Conservation (phyloP, 495 filamentous ascomycete species). For the Neurospora sp. region DNA sequence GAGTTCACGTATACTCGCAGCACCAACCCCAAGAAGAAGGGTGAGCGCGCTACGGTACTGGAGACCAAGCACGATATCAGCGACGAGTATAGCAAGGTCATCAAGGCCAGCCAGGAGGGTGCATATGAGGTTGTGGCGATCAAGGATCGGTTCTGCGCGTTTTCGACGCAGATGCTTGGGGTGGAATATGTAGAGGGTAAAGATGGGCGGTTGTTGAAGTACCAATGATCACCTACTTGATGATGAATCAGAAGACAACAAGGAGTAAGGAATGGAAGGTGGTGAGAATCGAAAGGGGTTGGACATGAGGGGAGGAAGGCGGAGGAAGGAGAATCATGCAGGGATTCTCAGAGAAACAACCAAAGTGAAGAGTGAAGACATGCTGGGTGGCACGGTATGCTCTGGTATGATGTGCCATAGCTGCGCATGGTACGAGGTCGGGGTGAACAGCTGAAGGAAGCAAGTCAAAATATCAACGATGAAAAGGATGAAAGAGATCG, state of each 20-base stretch:
- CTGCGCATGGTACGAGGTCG: neutral
- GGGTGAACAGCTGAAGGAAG: neutral
- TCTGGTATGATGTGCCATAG: neutral
- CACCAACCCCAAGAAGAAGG: slow-evolving; percentile 69
- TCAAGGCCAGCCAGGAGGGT: slow-evolving; percentile 81
- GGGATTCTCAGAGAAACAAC: neutral
- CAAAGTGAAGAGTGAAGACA: neutral
- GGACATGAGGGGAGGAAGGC: neutral
- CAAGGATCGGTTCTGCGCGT: slow-evolving; percentile 82
- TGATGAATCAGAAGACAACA: neutral
- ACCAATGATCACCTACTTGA: neutral
- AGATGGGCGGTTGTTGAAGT: slow-evolving; percentile 19
- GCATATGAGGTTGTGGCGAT: slow-evolving; percentile 95
- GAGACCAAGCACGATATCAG: slow-evolving; percentile 84
- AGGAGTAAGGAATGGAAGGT: neutral
- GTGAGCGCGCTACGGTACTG: slow-evolving; percentile 64
- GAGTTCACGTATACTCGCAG: slow-evolving; percentile 95
- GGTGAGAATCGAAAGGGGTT: neutral
- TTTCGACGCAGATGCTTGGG: slow-evolving; percentile 49
- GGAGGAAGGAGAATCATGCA: neutral
- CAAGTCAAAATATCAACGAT: neutral
- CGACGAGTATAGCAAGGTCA: slow-evolving; percentile 65
- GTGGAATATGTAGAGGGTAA: slow-evolving; percentile 29
- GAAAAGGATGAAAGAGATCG: neutral
- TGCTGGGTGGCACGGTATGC: neutral